Conservation (phyloP, 805 yeast genomes). For the Debaryomyces castellii region DNA sequence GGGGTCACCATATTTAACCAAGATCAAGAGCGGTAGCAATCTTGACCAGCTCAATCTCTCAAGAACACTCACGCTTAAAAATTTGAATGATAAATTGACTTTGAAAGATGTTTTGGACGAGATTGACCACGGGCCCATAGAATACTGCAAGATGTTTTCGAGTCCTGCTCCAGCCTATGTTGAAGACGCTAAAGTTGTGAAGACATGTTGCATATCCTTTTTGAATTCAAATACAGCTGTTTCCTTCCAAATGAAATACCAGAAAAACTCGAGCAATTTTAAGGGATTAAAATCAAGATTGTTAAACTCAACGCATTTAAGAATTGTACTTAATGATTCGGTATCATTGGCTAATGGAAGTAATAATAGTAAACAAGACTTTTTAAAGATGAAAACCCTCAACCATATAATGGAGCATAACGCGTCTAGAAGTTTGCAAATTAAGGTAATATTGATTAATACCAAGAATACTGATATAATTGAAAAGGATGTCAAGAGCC, state of each 20-base stretch:
- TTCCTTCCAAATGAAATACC: slow-evolving; percentile 31
- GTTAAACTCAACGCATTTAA: slow-evolving; percentile 25
- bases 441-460: slow-evolving; percentile 8
- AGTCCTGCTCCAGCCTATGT: slow-evolving; percentile 30
- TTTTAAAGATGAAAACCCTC: slow-evolving; percentile 38
- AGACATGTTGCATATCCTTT: slow-evolving; percentile 37
- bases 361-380: slow-evolving; percentile 24
- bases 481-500: slow-evolving; percentile 18
- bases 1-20: slow-evolving; percentile 14
- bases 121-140: slow-evolving; percentile 62
- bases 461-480: background rate
- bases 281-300: slow-evolving; percentile 22
- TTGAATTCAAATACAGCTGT: slow-evolving; percentile 33
- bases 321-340: slow-evolving; percentile 27
- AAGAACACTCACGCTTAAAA: slow-evolving; percentile 34
- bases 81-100: slow-evolving; percentile 23
- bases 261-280: slow-evolving; percentile 23
- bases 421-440: slow-evolving; percentile 35
- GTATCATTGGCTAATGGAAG: slow-evolving; percentile 5
- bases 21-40: slow-evolving; percentile 14
- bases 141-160: slow-evolving; percentile 48
- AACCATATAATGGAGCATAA: slow-evolving; percentile 38
- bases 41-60: slow-evolving; percentile 37
- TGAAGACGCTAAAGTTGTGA: slow-evolving; percentile 16
- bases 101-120: slow-evolving; percentile 39